Conservation (phyloP, 768 basidiomycete genomes). For the Mrakia hoshinonis region DNA sequence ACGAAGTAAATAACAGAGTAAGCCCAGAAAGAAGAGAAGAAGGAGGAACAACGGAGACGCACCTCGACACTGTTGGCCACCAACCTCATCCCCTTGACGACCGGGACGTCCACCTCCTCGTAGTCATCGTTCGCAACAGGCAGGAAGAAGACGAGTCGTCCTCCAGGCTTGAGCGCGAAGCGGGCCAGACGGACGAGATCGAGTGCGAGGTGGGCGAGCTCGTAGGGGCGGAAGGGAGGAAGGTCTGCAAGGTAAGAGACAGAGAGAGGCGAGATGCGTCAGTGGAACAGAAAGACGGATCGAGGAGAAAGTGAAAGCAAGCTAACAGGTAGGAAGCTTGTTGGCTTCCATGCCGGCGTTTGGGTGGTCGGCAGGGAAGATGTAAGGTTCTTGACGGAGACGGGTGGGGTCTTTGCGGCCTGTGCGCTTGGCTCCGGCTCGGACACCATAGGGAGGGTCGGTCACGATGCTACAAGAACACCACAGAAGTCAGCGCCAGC, state of each 20-base stretch:
- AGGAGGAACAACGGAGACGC: constrained; percentile 23
- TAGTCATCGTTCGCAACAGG: constrained; percentile 73
- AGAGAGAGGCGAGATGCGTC: not conserved
- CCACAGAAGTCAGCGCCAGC: not conserved
- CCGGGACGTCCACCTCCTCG: constrained; percentile 70
- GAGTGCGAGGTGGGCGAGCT: constrained; percentile 67
- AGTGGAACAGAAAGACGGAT: too few species aligned
- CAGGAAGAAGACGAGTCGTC: constrained; percentile 89
- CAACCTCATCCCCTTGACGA: constrained; percentile 76
- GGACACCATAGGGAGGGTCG: constrained; percentile 63
- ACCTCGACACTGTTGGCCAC: constrained; percentile 74
- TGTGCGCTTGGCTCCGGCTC: constrained; percentile 47
- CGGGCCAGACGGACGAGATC: constrained; percentile 77
- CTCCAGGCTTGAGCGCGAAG: constrained; percentile 72
- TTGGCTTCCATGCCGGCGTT: constrained; percentile 33
- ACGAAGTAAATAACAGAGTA: not conserved
- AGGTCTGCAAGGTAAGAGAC: constrained; percentile 48
- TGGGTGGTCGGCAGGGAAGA: constrained; percentile 40
- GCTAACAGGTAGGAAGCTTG: constrained; percentile 36
- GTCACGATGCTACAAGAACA: not conserved
- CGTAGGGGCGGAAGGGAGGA: constrained; percentile 85
- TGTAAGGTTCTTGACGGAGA: constrained; percentile 35
- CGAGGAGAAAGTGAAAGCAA: not conserved
- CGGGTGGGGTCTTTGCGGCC: constrained; percentile 31
- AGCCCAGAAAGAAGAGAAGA: not conserved